Evolutionary conservation across 345 rosid species (phyloP), one percentile per base, ranked within the genome.

Genomic region (Pistacia vera): DNA sequence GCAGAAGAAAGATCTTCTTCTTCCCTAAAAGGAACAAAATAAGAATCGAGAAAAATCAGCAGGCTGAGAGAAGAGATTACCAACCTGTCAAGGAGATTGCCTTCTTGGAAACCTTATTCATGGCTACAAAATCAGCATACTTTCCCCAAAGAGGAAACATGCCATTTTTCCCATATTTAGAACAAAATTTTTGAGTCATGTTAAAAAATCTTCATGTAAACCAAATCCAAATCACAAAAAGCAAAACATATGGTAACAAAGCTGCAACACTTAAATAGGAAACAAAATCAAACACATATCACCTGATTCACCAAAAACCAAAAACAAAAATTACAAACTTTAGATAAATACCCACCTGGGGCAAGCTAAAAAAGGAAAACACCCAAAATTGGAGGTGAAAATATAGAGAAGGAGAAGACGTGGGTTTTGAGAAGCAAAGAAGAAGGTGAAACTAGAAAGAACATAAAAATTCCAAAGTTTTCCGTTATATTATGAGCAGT

Each of bases 401-500:
- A 41, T 35, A 11, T 44, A 25, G 25, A 8, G n/a, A 61, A 4
- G 69, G 60, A 46, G 36, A 30, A 22, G 17, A 11, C 38, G 38
- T 20, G 62, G 60, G 69, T 38, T 28, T 36, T 41, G 1, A 5
- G 0, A 9, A 18, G 57, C 54, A 7, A 30, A 33, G 55, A 72
- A 25, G 65, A 72, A 36, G 73, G 68, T 17, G 52, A 56, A 59
- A 16, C 30, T 28, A 52, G 16, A 73, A 22, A 13, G 41, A 11
- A 68, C 12, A 55, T 20, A 69, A 44, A 67, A 77, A 55, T 17
- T 71, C 62, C 68, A 28, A 73, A 71, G 76, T 80, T 78, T 75
- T 80, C 86, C 74, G 82, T 83, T 82, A 78, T 71, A 56, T 33
- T 41, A 38, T 62, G 82, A 78, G 84, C 73, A 83, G 87, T 76